These are phyloP conservation scores for Neurospora intermedia DNA, from an alignment of 495 filamentous ascomycete species.

Conservation along the genomic window DNA sequence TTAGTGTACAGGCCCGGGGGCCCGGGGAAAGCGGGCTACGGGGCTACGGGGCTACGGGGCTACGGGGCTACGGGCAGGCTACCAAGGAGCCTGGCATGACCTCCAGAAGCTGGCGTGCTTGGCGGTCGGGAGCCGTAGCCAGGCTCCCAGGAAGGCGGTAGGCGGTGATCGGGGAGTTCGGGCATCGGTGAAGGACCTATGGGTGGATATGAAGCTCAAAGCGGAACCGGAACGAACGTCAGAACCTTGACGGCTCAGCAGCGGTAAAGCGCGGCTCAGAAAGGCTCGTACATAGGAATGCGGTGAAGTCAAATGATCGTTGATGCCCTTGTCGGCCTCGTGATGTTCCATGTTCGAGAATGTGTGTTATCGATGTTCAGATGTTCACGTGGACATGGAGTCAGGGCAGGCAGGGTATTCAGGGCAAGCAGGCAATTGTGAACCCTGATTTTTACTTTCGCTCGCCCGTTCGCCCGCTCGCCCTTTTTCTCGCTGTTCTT, in stretches of 20 bases:
- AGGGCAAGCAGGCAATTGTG: not conserved
- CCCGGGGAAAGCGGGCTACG: not conserved
- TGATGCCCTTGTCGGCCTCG: not conserved
- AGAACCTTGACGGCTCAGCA: not conserved
- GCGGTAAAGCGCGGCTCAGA: not conserved
- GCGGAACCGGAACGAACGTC: not conserved
- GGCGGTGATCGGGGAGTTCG: not conserved
- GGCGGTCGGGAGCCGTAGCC: not conserved
- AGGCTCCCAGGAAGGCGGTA: not conserved
- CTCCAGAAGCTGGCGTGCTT: not conserved
- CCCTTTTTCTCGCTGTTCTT: not conserved
- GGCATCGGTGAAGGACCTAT: not conserved
- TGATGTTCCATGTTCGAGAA: not conserved
- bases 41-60: not conserved
- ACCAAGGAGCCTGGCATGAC: not conserved
- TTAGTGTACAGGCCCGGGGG: not conserved
- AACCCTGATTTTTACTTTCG: not conserved
- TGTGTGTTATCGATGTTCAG: not conserved
- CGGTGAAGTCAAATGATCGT: not conserved
- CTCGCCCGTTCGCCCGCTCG: no score
- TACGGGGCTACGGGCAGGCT: not conserved
- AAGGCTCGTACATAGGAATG: not conserved
- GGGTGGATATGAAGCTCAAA: not conserved
- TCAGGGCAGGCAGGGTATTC: not conserved
- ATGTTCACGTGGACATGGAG: not conserved